Base-by-base conservation (phyloP, 768 basidiomycete genomes). In the Hypsizygus marmoreus region DNA sequence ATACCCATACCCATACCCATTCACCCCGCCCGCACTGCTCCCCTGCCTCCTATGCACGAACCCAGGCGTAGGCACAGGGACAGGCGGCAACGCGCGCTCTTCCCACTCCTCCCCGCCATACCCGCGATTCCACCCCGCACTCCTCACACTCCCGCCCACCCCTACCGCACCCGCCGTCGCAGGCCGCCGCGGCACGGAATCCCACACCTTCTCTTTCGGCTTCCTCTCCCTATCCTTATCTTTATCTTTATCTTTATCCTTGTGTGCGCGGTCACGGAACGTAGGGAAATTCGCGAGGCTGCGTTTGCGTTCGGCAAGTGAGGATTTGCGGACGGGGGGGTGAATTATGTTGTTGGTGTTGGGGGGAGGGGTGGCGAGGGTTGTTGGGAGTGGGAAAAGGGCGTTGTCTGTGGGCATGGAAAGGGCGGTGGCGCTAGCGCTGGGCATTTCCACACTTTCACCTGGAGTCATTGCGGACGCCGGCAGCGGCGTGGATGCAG, bases 91-190 rank as follows among this genome's bases (percentile, higher is more conserved):
- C 42, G 55, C 51, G 22, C 48, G 37, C 29, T 57, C 54, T 29
- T 22, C 29, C 34, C 36, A 49, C 40, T 40, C 28, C 43, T 43
- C 46, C 22, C 13, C n/a, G n/a, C n/a, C n/a, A n/a, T n/a, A n/a
- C n/a, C n/a, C n/a, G n/a, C n/a, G n/a, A n/a, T n/a, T n/a, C n/a
- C n/a, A 47, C 41, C 33, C 25, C n/a, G 28, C 22, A 37, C 34
- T 41, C 31, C 46, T 45, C 37, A 45, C 43, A 40, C 44, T 49
- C 50, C 49, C 37, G 24, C 30, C 17, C 34, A 39, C 30, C 10
- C 38, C 30, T 53, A 39, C n/a, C n/a, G 47, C 65, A n/a, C 66
- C 62, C 36, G 73, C 70, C 9, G 75, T 75, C 12, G 73, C 64
- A 22, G 76, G 72, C 16, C 75, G 67, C 10, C 50, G 43, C 5